A percentile compares a stretch with the other conserved stretches of the same genome.
Conservation (phyloP, 192 early-diverging fungal genomes). For the Entrophospora sp. region DNA sequence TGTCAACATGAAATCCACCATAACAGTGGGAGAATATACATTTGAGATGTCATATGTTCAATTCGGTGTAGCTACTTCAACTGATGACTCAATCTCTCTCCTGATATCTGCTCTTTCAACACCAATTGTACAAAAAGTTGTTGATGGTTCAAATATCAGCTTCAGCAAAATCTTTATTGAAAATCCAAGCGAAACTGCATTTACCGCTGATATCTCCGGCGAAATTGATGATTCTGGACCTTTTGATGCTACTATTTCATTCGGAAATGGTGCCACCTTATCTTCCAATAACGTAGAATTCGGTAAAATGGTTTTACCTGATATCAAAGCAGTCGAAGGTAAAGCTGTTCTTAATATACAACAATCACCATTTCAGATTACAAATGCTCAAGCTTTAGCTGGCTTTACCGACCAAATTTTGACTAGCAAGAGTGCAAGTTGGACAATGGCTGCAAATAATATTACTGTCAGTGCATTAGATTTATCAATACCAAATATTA, state of each 20-base stretch:
- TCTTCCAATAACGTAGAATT: constrained; percentile 29
- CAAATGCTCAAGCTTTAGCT: constrained; percentile 31
- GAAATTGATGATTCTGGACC: constrained; percentile 31
- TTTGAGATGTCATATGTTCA: constrained; percentile 34
- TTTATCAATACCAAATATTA: constrained; percentile 36
- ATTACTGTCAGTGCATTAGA: constrained; percentile 46
- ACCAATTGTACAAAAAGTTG: constrained; percentile 47
- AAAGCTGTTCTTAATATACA: not conserved
- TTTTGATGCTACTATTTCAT: constrained; percentile 28
- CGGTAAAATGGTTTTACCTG: constrained; percentile 40
- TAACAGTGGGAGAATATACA: constrained; percentile 42
- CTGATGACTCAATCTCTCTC: constrained; percentile 39
- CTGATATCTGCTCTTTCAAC: constrained; percentile 44
- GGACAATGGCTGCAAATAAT: constrained; percentile 37
- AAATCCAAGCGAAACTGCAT: constrained; percentile 27
- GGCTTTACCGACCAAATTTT: constrained; percentile 43
- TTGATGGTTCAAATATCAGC: constrained; percentile 24
- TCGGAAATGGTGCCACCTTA: constrained; percentile 30
- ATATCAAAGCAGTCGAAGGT: constrained; percentile 18
- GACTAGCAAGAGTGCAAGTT: constrained; percentile 35
- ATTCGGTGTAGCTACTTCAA: constrained; percentile 30
- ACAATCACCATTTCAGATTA: constrained; percentile 29
- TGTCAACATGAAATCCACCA: constrained; percentile 31
- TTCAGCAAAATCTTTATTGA: constrained; percentile 27
- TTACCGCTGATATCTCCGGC: constrained; percentile 30